These are phyloP conservation scores for Amaranthus palmeri DNA, from an alignment of 148 eudicot species.

Conservation along the genomic window DNA sequence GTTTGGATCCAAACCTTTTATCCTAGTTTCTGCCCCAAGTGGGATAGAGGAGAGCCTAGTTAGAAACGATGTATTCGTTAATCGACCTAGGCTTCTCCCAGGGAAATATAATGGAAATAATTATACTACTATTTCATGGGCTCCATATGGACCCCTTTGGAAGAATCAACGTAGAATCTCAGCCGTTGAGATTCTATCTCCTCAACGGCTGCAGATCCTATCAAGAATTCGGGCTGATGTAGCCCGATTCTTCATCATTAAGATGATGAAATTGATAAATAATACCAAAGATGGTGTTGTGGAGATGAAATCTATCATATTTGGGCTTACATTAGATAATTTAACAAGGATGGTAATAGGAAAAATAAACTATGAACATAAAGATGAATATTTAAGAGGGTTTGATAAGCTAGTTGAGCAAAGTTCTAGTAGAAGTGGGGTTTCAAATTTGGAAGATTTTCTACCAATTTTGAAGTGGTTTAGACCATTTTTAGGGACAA, in stretches of 20 bases:
- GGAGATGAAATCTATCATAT: not conserved
- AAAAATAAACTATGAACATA: not conserved
- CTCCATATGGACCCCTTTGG: conserved; percentile 20
- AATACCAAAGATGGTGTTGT: not conserved
- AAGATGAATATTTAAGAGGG: not conserved
- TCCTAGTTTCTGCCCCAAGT: not conserved
- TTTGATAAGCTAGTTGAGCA: not conserved
- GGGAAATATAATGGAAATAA: conserved; percentile 11
- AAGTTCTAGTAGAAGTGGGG: not conserved
- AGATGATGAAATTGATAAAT: not conserved
- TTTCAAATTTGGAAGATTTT: not conserved
- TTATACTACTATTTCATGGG: conserved; percentile 12
- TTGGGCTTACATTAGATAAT: not conserved
- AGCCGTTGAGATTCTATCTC: not conserved
- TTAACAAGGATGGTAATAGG: not conserved
- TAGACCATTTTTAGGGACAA: not conserved
- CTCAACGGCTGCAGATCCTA: not conserved
- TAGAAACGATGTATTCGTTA: conserved; percentile 22
- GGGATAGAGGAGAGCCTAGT: conserved; percentile 24
- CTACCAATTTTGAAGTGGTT: not conserved
- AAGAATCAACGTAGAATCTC: conserved; percentile 20
- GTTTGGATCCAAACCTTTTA: not conserved
- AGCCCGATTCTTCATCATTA: not conserved
- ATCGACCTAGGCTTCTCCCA: conserved; percentile 17
- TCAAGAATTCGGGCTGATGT: not conserved